These are phyloP conservation scores for Aspergillus sp. DNA, from an alignment of 2,329 filamentous ascomycete species.

Conservation along the genomic window DNA sequence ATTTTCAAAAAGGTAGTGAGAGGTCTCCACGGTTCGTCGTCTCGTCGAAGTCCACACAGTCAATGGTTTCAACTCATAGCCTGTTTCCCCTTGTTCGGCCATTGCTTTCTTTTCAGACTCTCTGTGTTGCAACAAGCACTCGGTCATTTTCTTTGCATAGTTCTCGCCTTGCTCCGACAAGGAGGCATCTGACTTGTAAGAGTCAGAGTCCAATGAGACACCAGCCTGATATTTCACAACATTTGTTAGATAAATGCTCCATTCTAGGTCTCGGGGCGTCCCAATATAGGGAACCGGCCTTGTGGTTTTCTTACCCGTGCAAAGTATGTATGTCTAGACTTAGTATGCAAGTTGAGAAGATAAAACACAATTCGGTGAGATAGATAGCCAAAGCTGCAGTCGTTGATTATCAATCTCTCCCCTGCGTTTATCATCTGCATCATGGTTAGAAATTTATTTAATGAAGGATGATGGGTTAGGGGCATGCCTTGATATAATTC, in stretches of 20 bases:
- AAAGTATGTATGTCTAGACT: slow-evolving; percentile 89
- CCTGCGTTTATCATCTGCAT: slow-evolving; percentile 89
- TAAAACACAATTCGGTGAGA: slow-evolving; percentile 98
- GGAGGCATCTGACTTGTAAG: slow-evolving; percentile 84
- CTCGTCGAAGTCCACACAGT: slow-evolving; percentile 95
- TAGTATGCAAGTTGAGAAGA: slow-evolving; percentile 94
- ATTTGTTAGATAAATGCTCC: slow-evolving; percentile 2
- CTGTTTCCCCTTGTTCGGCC: slow-evolving; percentile 63
- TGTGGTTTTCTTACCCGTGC: slow-evolving; percentile 52
- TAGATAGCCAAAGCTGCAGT: slow-evolving; percentile 92
- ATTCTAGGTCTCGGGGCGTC: background rate
- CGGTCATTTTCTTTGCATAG: slow-evolving; percentile 82
- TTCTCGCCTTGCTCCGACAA: slow-evolving; percentile 74
- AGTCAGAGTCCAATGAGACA: slow-evolving; percentile 79
- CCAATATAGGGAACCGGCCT: too few relatives aligned
- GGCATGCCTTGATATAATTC: slow-evolving; percentile 77
- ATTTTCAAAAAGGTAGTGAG: slow-evolving; percentile 69
- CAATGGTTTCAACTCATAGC: slow-evolving; percentile 69
- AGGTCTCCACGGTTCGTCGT: slow-evolving; percentile 83
- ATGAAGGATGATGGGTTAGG: too few relatives aligned
- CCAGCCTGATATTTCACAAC: slow-evolving; percentile 52
- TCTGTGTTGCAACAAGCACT: slow-evolving; percentile 75
- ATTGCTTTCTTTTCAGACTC: slow-evolving; percentile 71
- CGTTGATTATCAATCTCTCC: slow-evolving; percentile 89
- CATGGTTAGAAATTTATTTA: background rate